Base-by-base conservation (phyloP, 768 basidiomycete genomes). In the Phlebiopsis gigantea region DNA sequence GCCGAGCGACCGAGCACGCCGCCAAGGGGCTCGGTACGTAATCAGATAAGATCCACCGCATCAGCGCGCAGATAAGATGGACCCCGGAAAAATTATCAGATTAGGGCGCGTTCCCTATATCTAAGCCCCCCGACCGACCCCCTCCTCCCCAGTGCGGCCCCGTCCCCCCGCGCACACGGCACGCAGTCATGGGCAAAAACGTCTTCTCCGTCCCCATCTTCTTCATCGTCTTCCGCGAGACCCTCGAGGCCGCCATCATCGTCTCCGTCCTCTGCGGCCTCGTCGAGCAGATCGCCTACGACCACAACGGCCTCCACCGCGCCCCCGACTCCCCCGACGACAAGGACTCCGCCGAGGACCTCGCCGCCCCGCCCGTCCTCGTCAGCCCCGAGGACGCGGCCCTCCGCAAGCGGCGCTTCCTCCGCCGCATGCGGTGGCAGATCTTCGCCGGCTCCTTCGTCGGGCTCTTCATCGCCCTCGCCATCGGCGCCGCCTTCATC, bases 161-260 rank as follows among this genome's bases (percentile, higher is more conserved):
- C 25, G 7, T 55, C 48, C 55, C 47, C 31, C 48, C 51, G 28
- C 52, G 50, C 24, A 44, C 29, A 48, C 41, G 41, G 39, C 56
- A 52, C 21, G 47, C 57, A 55, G 62, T 62, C 56, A 92, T 93
- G 90, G 75, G 79, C 17, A 79, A 79, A 60, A 80, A 84, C 66
- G 74, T 94, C 55, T 97, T 97, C 73, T 90, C 89, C 57, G 80
- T 95, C 55, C 85, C 93, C 66, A 93, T 98, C 63, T 97, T 94
- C 78, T 93, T 98, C 80, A 93, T 97, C 73, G 85, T 95, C 73
- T 93, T 96, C 71, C 83, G 94, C 68, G 94, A 97, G 80, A 89
- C 92, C 4, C 80, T 97, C 61, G 94, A 97, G 76, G 90, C 93
- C 4, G 84, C 84, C 43, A 88, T 98, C 75, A 92, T 98, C 78